phyloP scores from a whole-genome alignment of 768 basidiomycete species.

The Naganishia kalamii region DNA sequence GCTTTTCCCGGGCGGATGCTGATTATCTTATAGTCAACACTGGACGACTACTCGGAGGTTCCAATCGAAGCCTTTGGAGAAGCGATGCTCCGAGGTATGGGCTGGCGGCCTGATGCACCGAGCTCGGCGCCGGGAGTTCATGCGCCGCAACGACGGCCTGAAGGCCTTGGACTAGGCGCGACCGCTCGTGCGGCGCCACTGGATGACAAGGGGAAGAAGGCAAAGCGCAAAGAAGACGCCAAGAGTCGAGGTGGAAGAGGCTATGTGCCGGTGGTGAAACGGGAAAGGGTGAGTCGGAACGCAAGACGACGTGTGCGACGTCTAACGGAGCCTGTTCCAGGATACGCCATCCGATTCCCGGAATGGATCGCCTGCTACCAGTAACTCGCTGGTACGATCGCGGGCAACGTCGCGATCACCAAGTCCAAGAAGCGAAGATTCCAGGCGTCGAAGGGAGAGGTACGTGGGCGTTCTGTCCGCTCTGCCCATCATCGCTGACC shows the following conservation, averaged over 20 bases:
- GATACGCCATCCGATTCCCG: conserved; percentile 10
- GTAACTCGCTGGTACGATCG: conserved; percentile 6
- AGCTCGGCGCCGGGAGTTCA: conserved; percentile 66
- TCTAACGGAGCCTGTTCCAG: neutral
- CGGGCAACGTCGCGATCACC: conserved; percentile 24
- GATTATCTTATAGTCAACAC: conserved; percentile 52
- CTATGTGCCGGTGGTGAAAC: conserved; percentile 76
- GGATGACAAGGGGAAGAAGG: conserved; percentile 25
- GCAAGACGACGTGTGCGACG: conserved; percentile 11
- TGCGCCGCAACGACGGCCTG: conserved; percentile 72
- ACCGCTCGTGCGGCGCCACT: conserved; percentile 68
- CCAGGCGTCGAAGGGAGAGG: conserved; percentile 13
- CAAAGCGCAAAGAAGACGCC: conserved; percentile 43
- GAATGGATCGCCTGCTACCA: conserved; percentile 15
- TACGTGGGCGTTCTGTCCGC: conserved; percentile 12
- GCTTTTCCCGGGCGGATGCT: neutral
- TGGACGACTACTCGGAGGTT: conserved; percentile 81
- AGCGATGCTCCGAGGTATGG: conserved; percentile 91
- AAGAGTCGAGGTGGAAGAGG: conserved; percentile 58
- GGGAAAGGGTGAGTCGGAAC: conserved; percentile 52
- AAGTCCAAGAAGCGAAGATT: conserved; percentile 23
- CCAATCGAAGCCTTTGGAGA: conserved; percentile 90
- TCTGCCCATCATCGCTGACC: neutral
- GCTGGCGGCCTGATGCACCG: conserved; percentile 61
- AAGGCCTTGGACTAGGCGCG: conserved; percentile 85